phyloP scores from a whole-genome alignment of 169 alveolate species.

The Plasmodium coatneyi region DNA sequence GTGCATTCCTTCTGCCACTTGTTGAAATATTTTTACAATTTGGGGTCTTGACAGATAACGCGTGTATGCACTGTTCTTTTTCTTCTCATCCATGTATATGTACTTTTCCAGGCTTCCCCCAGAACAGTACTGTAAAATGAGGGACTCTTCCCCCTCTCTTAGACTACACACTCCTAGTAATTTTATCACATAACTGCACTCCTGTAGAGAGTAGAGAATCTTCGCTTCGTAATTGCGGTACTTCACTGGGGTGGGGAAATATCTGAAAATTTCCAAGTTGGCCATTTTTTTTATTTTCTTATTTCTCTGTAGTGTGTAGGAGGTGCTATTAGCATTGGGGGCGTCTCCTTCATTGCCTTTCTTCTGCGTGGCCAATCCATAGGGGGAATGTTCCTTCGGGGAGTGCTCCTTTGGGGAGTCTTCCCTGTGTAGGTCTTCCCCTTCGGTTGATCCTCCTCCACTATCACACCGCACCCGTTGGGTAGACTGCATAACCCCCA shows the following conservation, averaged over 20 bases:
- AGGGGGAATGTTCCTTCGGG: neutral
- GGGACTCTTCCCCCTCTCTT: constrained; percentile 75
- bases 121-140: constrained; percentile 77
- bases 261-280: constrained; percentile 71
- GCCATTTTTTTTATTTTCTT: constrained; percentile 70
- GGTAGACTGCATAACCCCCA: neutral
- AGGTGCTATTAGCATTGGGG: neutral
- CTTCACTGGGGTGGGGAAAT: constrained; percentile 80
- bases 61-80: constrained; percentile 14
- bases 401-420: neutral
- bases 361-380: neutral
- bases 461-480: neutral
- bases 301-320: constrained; percentile 74
- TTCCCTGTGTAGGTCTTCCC: neutral
- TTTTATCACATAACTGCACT: constrained; percentile 75
- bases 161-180: constrained; percentile 76
- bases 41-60: constrained; percentile 72
- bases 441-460: neutral
- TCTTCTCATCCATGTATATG: constrained; percentile 51
- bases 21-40: constrained; percentile 77
- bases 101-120: constrained; percentile 83
- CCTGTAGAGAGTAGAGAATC: constrained; percentile 61
- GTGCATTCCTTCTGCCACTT: constrained; percentile 81
- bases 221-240: constrained; percentile 80
- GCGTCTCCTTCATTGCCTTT: neutral